Evolutionary conservation across 139 green algal species (phyloP), one percentile per base, ranked within the genome.

Genomic region (Chlorella sp.): DNA sequence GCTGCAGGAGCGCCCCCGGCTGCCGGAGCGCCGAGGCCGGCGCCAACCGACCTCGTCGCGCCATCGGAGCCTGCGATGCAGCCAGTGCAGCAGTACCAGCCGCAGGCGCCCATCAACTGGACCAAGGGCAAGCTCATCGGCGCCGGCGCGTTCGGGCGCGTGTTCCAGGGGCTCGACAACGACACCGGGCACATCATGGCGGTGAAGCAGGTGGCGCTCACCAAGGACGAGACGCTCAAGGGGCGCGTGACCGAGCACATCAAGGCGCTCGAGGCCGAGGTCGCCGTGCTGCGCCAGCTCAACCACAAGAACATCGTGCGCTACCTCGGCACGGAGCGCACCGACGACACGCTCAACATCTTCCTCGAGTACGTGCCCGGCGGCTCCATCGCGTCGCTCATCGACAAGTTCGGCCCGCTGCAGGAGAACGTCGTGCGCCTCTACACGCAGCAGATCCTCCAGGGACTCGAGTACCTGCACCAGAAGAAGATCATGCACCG

Each of bases 341-440:
- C 75, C 0, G 62, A 78, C 0, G 82, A 93, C 2, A 65, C 72
- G 31, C 79, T 99, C 31, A 94, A 97, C 88, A 98, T 99, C 74
- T 98, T 99, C 75, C 82, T 98, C 35, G 95, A 99, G 86, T 98
- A 91, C 67, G 93, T 97, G 22, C 84, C 93, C 2, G 95, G 95
- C 20, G 95, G 95, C 31, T 96, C 92, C 59, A 97, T 99, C 27
- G 86, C 92, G 23, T 88, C 77, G 31, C 74, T 97, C 59, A 86
- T 98, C n/a, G 78, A 85, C 63, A 92, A 90, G 60, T 98, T 97
- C 86, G 91, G 88, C 73, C 29, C 81, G 29, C 72, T 92, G 31
- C 70, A 84, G 2, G 85, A 91, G 75, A 81, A 80, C 23, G 83
- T 94, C 35, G 88, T 94, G 35, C 78, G 85, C 32, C 78, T 87